Evolutionary conservation across 495 filamentous ascomycete species (phyloP).

Genomic region (Achaetomiella virescens): DNA sequence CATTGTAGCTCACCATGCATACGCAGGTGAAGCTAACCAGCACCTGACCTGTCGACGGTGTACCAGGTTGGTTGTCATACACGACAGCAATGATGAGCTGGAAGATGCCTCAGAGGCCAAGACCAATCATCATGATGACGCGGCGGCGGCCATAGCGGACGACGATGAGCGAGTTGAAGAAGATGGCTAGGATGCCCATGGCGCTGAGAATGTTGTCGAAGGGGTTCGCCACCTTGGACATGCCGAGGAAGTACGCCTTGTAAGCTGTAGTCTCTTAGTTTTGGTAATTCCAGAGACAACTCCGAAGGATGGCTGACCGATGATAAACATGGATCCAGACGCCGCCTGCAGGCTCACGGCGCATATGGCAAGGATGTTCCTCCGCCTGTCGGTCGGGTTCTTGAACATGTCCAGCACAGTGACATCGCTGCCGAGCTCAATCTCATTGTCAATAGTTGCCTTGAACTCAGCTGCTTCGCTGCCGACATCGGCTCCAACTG

Average conservation of each 20-base stretch:
- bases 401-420: constrained; percentile 48
- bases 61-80: constrained; percentile 45
- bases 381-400: constrained; percentile 47
- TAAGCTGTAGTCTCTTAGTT: constrained; percentile 34
- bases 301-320: constrained; percentile 37
- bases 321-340: constrained; percentile 57
- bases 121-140: constrained; percentile 46
- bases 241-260: constrained; percentile 61
- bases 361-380: constrained; percentile 45
- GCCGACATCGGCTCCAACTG: constrained; percentile 35
- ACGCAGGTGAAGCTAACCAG: constrained; percentile 51
- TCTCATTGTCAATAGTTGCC: constrained; percentile 46
- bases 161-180: constrained; percentile 49
- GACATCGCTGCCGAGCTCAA: constrained; percentile 34
- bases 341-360: constrained; percentile 52
- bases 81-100: constrained; percentile 51
- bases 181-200: constrained; percentile 51
- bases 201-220: constrained; percentile 54
- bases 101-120: constrained; percentile 47
- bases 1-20: constrained; percentile 54
- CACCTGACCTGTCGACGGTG: constrained; percentile 42
- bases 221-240: constrained; percentile 52
- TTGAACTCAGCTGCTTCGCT: constrained; percentile 49
- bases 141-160: constrained; percentile 50
- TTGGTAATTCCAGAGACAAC: constrained; percentile 5